Evolutionary conservation across 805 yeast species (phyloP), one percentile per base, ranked within the genome.

Genomic region (Candida maris): DNA sequence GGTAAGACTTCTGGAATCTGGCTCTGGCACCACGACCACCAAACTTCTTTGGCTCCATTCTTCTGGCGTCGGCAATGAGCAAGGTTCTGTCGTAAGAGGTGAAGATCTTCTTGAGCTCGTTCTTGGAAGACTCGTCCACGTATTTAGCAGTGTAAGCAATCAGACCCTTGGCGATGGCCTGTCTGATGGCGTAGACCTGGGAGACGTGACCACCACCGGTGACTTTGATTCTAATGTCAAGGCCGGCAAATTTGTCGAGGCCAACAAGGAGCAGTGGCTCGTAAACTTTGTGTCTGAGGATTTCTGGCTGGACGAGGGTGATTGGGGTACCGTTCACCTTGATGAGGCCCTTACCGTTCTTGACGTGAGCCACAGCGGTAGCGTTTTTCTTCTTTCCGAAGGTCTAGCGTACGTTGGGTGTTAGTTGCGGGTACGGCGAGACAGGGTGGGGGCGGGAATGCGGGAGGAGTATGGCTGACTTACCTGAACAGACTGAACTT

Each of bases 11-110:
- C 83, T 93, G 98, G 97, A 86, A 91, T 80, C 97, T 91, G 70
- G 98, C 93, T 81, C 98, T 93, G 78, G 98, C 98, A 86, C 98
- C 98, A 75, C 95, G 95, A 82, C 98, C 98, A 81, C 98, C 98
- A 81, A 93, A 93, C 82, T 93, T 93, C 97, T 93, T 93, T 83
- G 98, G 98, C 81, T 93, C 98, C 84, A 89, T 83, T 84, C 95
- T 91, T 85, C 98, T 88, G 64, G 97, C 79, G 75, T 93, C 98
- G 64, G 98, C 97, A 73, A 93, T 93, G 77, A 93, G 84, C 71
- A 93, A 84, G 71, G 97, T 87, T 82, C 96, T 89, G 91, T 93
- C 98, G 83, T 89, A 94, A 65, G 95, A 68, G 56, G 91, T 80
- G 77, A 89, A 87, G 64, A 94, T 83, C 79, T 88, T 89, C 95